Base-by-base conservation (phyloP, 805 yeast genomes). In the Cyberlindnera xylosilytica region DNA sequence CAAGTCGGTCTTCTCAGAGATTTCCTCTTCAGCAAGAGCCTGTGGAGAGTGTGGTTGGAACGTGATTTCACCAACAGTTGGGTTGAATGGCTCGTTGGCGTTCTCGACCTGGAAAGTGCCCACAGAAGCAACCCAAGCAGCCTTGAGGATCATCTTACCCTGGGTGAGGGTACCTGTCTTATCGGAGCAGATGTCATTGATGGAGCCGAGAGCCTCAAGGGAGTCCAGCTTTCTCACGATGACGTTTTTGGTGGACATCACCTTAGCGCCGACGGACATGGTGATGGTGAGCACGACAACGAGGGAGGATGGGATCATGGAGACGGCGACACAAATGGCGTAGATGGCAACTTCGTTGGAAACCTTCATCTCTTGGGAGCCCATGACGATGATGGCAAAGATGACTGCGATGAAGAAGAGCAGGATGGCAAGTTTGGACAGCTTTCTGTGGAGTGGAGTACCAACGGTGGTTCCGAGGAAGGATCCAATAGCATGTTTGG, bases 341-440 rank as follows among this genome's bases (percentile, higher is more conserved):
- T 87, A 87, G 37, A 87, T 80, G 12, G 95, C 95, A 28, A 87
- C 93, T 52, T 87, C 88, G 43, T 72, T 76, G 51, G 78, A 80
- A n/a, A 87, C 95, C 11, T 67, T 56, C 62, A 87, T 80, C 46
- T 74, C 74, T 63, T 87, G 95, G 9, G 93, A 78, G 2, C 81
- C 95, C 95, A 87, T 83, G 4, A 86, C 95, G 16, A 88, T 78
- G 44, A 88, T 80, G 1, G 96, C 96, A 57, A 87, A 82, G 1
- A 88, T 52, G n/a, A 87, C 93, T 5, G 96, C 96, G 36, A 87
- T 66, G 53, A 72, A 70, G 51, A 87, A 87, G 36, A 88, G 69
- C 33, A 75, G 60, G 38, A 87, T 76, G 4, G 96, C 95, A 41
- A 88, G 69, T 72, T 83, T 79, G 1, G 96, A 79, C 41, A 88